These are phyloP conservation scores for Pelargonium australe DNA, from an alignment of 441 rosid species.

Conservation along the genomic window DNA sequence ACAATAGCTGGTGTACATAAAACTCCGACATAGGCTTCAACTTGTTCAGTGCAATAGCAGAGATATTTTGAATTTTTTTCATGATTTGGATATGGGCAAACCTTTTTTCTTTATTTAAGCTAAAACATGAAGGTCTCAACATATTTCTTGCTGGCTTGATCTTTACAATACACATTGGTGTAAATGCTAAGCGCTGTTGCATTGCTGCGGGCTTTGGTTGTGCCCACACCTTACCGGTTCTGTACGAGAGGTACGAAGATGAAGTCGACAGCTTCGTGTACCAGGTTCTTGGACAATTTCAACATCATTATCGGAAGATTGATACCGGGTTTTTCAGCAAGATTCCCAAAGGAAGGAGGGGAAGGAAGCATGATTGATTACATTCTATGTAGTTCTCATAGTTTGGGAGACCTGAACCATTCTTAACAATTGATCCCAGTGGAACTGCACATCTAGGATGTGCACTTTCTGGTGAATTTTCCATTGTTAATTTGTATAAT, in stretches of 20 bases:
- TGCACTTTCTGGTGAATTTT: neutral
- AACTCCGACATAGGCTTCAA: too few relatives aligned
- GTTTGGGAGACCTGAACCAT: neutral
- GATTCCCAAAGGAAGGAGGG: slow-evolving; percentile 58
- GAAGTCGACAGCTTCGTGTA: slow-evolving; percentile 56
- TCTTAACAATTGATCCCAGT: neutral
- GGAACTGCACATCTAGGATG: neutral
- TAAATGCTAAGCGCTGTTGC: slow-evolving; percentile 4
- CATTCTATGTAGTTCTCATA: neutral
- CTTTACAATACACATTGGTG: neutral
- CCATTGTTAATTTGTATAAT: neutral
- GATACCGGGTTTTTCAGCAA: slow-evolving; percentile 52
- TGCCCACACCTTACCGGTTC: slow-evolving; percentile 81
- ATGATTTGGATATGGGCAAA: too few relatives aligned
- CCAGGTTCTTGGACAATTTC: slow-evolving; percentile 52
- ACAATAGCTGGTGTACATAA: too few relatives aligned
- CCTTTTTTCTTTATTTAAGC: too few relatives aligned
- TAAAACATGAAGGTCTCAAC: too few relatives aligned
- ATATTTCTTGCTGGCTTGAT: neutral
- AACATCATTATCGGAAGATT: slow-evolving; percentile 48
- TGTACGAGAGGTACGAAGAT: slow-evolving; percentile 77
- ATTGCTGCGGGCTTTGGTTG: slow-evolving; percentile 63
- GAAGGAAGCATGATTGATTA: slow-evolving; percentile 61
- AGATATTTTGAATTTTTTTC: too few relatives aligned
- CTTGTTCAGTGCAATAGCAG: too few relatives aligned